Evolutionary conservation across 164 flowering plant genomes (phyloP).

Genomic region (Cinnamomum micranthum): DNA sequence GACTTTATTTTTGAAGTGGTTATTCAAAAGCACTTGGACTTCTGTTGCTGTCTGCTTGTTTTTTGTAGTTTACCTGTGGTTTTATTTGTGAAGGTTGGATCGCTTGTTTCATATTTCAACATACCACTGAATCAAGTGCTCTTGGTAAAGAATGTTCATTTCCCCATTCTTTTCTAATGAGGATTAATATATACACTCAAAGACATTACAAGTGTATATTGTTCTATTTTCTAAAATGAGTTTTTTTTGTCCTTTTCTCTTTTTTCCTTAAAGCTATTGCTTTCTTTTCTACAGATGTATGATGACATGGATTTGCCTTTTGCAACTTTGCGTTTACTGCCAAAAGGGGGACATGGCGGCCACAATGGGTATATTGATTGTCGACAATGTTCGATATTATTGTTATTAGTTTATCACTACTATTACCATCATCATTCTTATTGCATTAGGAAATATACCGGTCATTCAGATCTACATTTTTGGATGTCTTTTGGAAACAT

Average conservation of each 20-base stretch:
- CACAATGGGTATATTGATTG: conserved; percentile 74
- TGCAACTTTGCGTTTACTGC: conserved; percentile 69
- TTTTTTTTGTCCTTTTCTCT: too few species aligned
- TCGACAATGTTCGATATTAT: not conserved
- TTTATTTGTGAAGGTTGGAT: conserved; percentile 60
- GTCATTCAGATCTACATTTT: too few species aligned
- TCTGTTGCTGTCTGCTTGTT: not conserved
- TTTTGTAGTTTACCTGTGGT: conserved; percentile 4
- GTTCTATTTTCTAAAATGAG: not conserved
- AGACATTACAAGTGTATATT: not conserved
- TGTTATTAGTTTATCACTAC: too few species aligned
- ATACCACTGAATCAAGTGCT: conserved; percentile 92
- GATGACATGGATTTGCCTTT: conserved; percentile 96
- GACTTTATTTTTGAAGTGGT: not conserved
- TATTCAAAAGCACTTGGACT: not conserved
- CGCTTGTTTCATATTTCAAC: conserved; percentile 79
- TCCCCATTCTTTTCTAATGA: not conserved
- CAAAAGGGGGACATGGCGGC: conserved; percentile 99
- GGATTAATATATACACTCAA: not conserved
- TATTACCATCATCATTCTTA: too few species aligned
- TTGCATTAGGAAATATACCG: too few species aligned
- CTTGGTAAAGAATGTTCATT: conserved; percentile 45
- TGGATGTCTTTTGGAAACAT: too few species aligned
- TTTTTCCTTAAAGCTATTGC: too few species aligned
- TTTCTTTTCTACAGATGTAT: conserved; percentile 46